phyloP scores from a whole-genome alignment of 495 filamentous ascomycete species.

The Ascobolus immersus region DNA sequence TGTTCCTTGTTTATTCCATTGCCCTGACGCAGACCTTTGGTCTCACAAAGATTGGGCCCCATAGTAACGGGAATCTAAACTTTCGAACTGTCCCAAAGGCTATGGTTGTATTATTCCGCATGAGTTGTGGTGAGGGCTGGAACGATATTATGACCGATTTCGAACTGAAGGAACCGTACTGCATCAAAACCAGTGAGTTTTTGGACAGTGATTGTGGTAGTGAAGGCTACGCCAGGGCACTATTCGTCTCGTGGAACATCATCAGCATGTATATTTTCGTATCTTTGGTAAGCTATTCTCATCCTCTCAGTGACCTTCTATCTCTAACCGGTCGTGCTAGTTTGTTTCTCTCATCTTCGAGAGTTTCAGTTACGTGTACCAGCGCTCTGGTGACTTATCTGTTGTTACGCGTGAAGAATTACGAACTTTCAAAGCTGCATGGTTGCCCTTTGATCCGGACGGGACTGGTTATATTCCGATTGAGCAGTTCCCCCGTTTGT shows the following conservation, averaged over 20 bases:
- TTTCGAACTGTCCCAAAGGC: slow-evolving; percentile 83
- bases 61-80: slow-evolving; percentile 63
- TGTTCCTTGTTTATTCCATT: slow-evolving; percentile 91
- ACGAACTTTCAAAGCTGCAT: slow-evolving; percentile 90
- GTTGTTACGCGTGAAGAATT: slow-evolving; percentile 76
- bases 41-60: slow-evolving; percentile 57
- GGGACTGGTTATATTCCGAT: slow-evolving; percentile 81
- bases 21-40: slow-evolving; percentile 92
- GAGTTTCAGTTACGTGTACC: slow-evolving; percentile 98
- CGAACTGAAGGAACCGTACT: slow-evolving; percentile 53
- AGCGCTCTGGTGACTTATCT: slow-evolving; percentile 66
- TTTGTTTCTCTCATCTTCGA: slow-evolving; percentile 98
- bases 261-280: slow-evolving; percentile 99
- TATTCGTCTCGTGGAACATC: slow-evolving; percentile 96
- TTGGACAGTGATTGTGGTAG: slow-evolving; percentile 86
- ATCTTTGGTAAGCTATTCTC: slow-evolving; percentile 38
- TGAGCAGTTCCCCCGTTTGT: slow-evolving; percentile 66
- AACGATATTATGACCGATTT: slow-evolving; percentile 93
- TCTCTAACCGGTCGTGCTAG: slow-evolving; percentile 3
- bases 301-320: background rate
- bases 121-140: slow-evolving; percentile 86
- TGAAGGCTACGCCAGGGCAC: slow-evolving; percentile 50
- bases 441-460: slow-evolving; percentile 78
- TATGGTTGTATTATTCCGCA: slow-evolving; percentile 76
- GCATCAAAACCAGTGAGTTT: slow-evolving; percentile 39